Percentiles rank a stretch among this genome's conserved stretches.
Evolutionary conservation across 2,329 filamentous ascomycete species (phyloP).

Genomic region (Bipolaris sorokiniana): DNA sequence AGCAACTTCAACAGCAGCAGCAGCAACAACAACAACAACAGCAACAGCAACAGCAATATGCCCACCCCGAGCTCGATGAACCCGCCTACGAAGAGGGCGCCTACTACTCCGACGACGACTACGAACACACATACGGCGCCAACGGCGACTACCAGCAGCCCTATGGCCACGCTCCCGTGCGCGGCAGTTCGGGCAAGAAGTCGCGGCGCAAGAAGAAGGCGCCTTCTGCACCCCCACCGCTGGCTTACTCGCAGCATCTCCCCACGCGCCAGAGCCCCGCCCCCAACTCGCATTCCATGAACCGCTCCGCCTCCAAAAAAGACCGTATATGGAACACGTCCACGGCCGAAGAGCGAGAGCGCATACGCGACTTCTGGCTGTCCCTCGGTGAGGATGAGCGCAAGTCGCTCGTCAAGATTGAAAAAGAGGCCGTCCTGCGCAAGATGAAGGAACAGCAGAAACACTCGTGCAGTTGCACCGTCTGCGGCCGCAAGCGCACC

Average conservation of each 20-base stretch:
- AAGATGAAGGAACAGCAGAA: slow-evolving; percentile 99
- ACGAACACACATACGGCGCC: slow-evolving; percentile 41
- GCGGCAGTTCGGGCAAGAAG: slow-evolving; percentile 53
- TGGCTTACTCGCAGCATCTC: slow-evolving; percentile 37
- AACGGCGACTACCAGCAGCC: slow-evolving; percentile 42
- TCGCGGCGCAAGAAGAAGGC: slow-evolving; percentile 72
- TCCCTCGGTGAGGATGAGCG: slow-evolving; percentile 92
- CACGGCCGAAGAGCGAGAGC: slow-evolving; percentile 90
- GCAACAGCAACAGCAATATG: slow-evolving; percentile 44
- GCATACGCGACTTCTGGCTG: slow-evolving; percentile 98
- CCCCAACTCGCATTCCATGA: slow-evolving; percentile 53
- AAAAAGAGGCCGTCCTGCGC: slow-evolving; percentile 95
- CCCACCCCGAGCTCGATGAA: slow-evolving; percentile 55
- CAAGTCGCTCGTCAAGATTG: slow-evolving; percentile 93
- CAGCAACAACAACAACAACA: slow-evolving; percentile 27
- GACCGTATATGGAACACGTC: slow-evolving; percentile 98
- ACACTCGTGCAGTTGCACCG: slow-evolving; percentile 96
- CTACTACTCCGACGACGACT: slow-evolving; percentile 52
- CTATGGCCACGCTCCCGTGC: slow-evolving; percentile 33
- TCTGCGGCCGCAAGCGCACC: slow-evolving; percentile 93
- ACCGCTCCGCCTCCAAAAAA: slow-evolving; percentile 59
- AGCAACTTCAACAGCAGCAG: slow-evolving; percentile 9
- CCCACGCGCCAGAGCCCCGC: slow-evolving; percentile 49
- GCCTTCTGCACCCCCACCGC: slow-evolving; percentile 44
- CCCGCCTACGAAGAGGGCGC: slow-evolving; percentile 42